Evolutionary conservation across 345 rosid genomes (phyloP).

Genomic region (Murraya paniculata): DNA sequence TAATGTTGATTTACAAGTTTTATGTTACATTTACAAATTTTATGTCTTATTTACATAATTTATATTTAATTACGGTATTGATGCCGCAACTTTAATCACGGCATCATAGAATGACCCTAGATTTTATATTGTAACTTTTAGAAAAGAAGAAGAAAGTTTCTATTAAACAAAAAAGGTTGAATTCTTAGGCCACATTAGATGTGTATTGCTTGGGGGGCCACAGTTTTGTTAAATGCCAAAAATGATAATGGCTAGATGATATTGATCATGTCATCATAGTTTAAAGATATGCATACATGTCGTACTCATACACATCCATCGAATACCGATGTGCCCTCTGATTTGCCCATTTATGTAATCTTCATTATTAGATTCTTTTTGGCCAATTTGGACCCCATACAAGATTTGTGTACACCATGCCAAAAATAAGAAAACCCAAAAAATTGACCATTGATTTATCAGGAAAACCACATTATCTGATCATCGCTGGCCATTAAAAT

Average conservation of each 20-base stretch:
- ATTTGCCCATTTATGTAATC: slow-evolving; percentile 1
- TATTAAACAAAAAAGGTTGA: no score
- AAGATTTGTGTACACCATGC: not conserved
- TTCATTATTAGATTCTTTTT: not conserved
- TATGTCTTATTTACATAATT: no score
- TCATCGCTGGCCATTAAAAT: not conserved
- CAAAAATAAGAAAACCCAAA: not conserved
- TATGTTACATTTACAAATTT: no score
- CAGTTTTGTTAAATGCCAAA: not conserved
- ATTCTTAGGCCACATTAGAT: not conserved
- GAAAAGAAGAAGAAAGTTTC: no score
- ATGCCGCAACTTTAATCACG: no score
- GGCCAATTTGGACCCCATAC: not conserved
- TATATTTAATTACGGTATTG: no score
- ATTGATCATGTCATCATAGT: not conserved
- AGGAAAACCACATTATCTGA: not conserved
- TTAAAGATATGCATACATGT: not conserved
- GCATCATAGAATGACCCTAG: no score
- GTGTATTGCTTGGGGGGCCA: not conserved
- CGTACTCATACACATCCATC: not conserved
- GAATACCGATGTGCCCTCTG: not conserved
- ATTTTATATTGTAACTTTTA: no score
- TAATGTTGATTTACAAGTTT: no score
- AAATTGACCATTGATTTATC: not conserved
- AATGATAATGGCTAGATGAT: not conserved